Evolutionary conservation across 495 filamentous ascomycete genomes (phyloP).

Genomic region (Opeltia flavorubescens): DNA sequence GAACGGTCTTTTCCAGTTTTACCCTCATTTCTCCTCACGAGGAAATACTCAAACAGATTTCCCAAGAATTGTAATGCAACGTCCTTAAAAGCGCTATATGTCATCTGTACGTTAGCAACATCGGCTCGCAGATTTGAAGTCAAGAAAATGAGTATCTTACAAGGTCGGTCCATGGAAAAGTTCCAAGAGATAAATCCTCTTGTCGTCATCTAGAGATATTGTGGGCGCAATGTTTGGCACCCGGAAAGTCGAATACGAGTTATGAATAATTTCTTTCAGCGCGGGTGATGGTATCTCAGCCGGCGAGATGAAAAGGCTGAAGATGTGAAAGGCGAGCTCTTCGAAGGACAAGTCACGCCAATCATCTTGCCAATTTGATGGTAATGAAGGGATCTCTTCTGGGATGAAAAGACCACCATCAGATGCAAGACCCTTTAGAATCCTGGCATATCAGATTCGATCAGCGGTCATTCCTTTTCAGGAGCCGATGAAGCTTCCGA

Average conservation of each 20-base stretch:
- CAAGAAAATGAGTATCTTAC: constrained; percentile 18
- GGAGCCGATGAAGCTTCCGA: too few relatives aligned
- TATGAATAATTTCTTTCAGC: constrained; percentile 64
- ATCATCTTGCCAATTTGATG: constrained; percentile 42
- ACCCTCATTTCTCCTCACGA: constrained; percentile 64
- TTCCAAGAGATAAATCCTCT: constrained; percentile 72
- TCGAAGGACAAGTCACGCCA: constrained; percentile 69
- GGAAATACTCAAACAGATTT: constrained; percentile 93
- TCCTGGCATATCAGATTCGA: too few relatives aligned
- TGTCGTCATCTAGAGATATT: constrained; percentile 47
- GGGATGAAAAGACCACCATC: constrained; percentile 89
- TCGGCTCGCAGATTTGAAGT: constrained; percentile 1
- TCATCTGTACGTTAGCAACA: not conserved
- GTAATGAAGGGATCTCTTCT: constrained; percentile 57
- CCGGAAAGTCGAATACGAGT: constrained; percentile 80
- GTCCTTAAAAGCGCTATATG: constrained; percentile 6
- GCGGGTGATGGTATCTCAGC: constrained; percentile 69
- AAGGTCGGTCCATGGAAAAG: constrained; percentile 97
- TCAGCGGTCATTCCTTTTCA: too few relatives aligned
- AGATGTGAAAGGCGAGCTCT: constrained; percentile 63
- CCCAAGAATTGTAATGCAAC: constrained; percentile 82
- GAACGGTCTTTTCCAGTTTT: constrained; percentile 51
- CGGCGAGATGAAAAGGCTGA: constrained; percentile 67
- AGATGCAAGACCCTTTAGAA: constrained; percentile 79
- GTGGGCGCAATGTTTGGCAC: constrained; percentile 57